phyloP scores from a whole-genome alignment of 1,139 yeast genomes.

The Nakaseomyces kungkrabaensis region DNA sequence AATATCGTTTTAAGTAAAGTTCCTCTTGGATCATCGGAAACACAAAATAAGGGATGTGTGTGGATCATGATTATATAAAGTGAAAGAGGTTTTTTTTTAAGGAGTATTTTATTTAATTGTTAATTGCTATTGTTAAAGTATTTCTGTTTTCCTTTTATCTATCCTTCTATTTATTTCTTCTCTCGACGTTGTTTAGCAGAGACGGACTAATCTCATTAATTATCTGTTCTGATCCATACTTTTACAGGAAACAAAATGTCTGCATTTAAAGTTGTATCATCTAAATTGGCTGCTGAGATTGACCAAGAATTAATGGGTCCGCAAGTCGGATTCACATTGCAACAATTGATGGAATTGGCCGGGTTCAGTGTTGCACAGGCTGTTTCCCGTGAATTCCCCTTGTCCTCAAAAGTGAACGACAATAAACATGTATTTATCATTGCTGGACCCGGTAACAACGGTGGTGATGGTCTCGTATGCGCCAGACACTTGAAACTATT shows the following conservation, averaged over 20 bases:
- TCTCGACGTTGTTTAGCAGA: no score
- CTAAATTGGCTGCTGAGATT: conserved; percentile 66
- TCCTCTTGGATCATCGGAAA: not conserved
- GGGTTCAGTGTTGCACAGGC: conserved; percentile 93
- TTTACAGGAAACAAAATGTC: conserved; percentile 8
- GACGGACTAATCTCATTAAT: not conserved
- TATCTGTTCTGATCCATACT: no score
- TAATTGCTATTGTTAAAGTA: not conserved
- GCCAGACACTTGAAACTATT: conserved; percentile 80
- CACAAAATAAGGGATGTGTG: not conserved
- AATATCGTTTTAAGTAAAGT: not conserved
- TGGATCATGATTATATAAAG: not conserved
- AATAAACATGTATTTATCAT: conserved; percentile 49
- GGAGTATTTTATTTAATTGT: not conserved
- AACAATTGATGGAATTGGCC: conserved; percentile 94
- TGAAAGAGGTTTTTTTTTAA: not conserved
- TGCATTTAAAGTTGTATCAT: conserved; percentile 33
- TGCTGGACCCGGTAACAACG: conserved; percentile 95
- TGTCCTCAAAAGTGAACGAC: conserved; percentile 8
- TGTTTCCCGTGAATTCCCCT: conserved; percentile 54
- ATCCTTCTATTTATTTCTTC: no score
- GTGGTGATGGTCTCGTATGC: conserved; percentile 92
- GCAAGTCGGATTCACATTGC: conserved; percentile 70
- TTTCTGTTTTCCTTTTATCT: not conserved
- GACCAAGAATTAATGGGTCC: conserved; percentile 84